Evolutionary conservation across 179 eudicot genomes (phyloP), one percentile per base, ranked within the genome.

Genomic region (Pouteria campechiana): DNA sequence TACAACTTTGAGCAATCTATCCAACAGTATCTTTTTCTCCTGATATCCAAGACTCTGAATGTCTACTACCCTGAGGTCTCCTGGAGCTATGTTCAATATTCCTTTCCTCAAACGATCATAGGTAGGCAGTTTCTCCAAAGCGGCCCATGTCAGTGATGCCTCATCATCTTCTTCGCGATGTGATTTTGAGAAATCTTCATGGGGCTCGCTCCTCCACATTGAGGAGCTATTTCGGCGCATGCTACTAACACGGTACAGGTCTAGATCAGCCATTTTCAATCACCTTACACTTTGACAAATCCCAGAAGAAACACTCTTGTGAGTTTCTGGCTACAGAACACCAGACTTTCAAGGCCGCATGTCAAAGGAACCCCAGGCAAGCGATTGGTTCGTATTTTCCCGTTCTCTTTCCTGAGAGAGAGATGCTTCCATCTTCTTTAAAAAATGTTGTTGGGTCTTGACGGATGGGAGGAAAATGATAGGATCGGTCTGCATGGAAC

Each of bases 111-210:
- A 15, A 3, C 78, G 60, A 14, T 72, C 63, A 17, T 53, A 67
- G 7, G 78, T 72, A 0, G 78, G 78, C 8, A 72, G 65, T 41
- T 73, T 72, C 52, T 72, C 78, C 7, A 72, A 60, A 10, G 78
- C 58, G 39, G 74, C 74, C 78, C 78, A 72, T 32, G 48, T 68
- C 0, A 72, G 65, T 11, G 74, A 70, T 17, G 63, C 74, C 16
- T 72, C 78, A 25, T 72, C 78, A 22, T 68, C 71, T 23, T 67
- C 78, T 1, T 36, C 71, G 5, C 68, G 28, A 0, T 58, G 37
- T 2, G 78, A 72, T 29, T 14, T 19, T 2, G 78, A 72, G 32
- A 72, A 67, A 6, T 48, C 50, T 4, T 68, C 74, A 39, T 27
- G 21, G 0, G 52, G 52, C 17, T 17, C 41, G 55, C 49, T 55